Base-by-base conservation (phyloP, 2,329 filamentous ascomycete genomes). In the Colletotrichum sp. region DNA sequence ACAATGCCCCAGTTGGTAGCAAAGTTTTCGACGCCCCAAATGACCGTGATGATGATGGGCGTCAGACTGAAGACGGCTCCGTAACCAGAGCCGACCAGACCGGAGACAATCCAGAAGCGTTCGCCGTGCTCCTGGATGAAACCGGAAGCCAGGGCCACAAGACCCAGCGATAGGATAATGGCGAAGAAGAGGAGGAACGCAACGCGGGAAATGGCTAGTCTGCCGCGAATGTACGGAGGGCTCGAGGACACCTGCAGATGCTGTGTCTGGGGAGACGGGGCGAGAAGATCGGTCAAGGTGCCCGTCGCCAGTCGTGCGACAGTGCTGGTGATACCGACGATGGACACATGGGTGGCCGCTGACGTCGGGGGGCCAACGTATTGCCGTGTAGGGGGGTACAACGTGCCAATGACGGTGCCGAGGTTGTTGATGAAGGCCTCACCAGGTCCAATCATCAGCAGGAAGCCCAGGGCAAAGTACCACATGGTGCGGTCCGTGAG, bases 11-110 rank as follows among this genome's bases (percentile, higher is more conserved):
- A 99, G 81, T 99, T 99, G 1, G 97, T 99, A 74, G 95, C 97
- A 83, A 99, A 99, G 83, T 99, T 99, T 87, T 99, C 96, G 0
- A 98, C 96, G 30, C 97, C 97, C 97, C 97, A 99, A 61, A 99
- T 96, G 12, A 98, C 96, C n/a, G 93, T 95, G 79, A 98, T 94
- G 72, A 99, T 95, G 78, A 99, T 96, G 3, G 97, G 97, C 0
- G 95, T 94, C 7, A 99, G 90, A 64, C 92, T 94, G 87, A 99
- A 99, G 26, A 96, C 92, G 36, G 96, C 96, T 60, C 97, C 97
- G 82, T 99, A 99, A 60, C 97, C 97, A 2, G 96, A 93, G 8
- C 97, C 97, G 8, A 99, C 92, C 2, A 96, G 89, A 0, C 94
- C 92, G 0, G 95, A 98, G 10, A 98, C 94, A 64, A 96, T 85